A percentile compares a stretch with the other conserved stretches of the same genome.
These are phyloP conservation scores for Stylonectria norvegica DNA, from an alignment of 2,329 filamentous ascomycete genomes.

Conservation along the genomic window DNA sequence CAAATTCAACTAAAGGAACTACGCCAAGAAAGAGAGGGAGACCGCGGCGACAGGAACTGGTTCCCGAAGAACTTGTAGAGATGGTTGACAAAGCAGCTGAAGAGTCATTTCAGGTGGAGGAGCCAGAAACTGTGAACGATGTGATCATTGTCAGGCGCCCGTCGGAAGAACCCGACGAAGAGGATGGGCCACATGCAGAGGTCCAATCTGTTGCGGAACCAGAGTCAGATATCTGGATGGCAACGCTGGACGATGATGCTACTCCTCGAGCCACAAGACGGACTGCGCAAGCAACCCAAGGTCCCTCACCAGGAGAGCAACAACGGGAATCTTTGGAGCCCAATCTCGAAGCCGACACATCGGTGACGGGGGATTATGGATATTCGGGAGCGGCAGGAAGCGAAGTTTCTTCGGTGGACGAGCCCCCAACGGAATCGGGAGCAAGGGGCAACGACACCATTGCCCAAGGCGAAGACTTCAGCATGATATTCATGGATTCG, in stretches of 20 bases:
- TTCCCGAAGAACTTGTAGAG: conserved; percentile 27
- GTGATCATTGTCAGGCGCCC: conserved; percentile 25
- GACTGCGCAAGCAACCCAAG: conserved; percentile 8
- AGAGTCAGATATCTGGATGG: conserved; percentile 47
- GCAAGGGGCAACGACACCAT: conserved; percentile 39
- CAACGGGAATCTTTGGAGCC: background rate
- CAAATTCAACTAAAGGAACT: conserved; percentile 13
- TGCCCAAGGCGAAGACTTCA: conserved; percentile 53
- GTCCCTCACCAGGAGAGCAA: conserved; percentile 13
- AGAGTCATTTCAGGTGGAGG: conserved; percentile 9
- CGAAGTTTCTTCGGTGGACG: conserved; percentile 33
- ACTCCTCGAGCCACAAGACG: conserved; percentile 32
- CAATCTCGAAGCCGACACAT: conserved; percentile 11
- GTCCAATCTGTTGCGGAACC: conserved; percentile 20
- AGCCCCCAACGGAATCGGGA: conserved; percentile 22
- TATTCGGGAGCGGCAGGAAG: conserved; percentile 30
- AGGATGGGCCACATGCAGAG: conserved; percentile 1
- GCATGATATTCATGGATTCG: conserved; percentile 57
- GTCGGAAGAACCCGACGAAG: conserved; percentile 19
- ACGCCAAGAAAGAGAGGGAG: conserved; percentile 13
- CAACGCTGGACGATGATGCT: conserved; percentile 37
- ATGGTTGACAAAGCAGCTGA: conserved; percentile 21
- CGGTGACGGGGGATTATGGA: conserved; percentile 27
- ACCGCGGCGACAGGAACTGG: conserved; percentile 22
- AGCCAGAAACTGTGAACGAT: conserved; percentile 25